phyloP scores from a whole-genome alignment of 495 filamentous ascomycete species.

The Wilcoxina mikolae region DNA sequence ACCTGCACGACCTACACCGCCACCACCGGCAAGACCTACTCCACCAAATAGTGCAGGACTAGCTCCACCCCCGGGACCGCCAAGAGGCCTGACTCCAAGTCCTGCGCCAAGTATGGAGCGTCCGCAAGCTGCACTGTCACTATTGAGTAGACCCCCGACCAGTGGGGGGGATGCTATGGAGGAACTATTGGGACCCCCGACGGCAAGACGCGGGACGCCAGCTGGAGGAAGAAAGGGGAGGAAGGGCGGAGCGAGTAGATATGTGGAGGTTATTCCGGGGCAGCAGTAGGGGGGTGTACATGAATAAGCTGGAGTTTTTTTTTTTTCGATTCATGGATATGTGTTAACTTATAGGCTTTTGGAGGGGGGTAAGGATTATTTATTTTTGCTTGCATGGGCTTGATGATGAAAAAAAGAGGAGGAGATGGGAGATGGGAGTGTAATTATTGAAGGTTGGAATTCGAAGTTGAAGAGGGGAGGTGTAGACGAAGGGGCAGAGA shows the following conservation, averaged over 20 bases:
- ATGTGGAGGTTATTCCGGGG: constrained; percentile 29
- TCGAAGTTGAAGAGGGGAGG: too few relatives aligned
- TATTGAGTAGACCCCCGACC: constrained; percentile 28
- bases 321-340: too few relatives aligned
- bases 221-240: constrained; percentile 21
- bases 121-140: too few relatives aligned
- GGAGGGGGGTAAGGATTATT: too few relatives aligned
- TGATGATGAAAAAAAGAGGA: too few relatives aligned
- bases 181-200: constrained; percentile 28
- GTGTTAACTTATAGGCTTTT: too few relatives aligned
- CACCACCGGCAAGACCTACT: constrained; percentile 19
- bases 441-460: too few relatives aligned
- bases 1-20: constrained; percentile 25
- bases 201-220: constrained; percentile 20
- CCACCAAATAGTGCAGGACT: constrained; percentile 9
- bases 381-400: too few relatives aligned
- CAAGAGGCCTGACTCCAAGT: constrained; percentile 7
- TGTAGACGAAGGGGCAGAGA: too few relatives aligned
- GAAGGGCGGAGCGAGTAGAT: constrained; percentile 22
- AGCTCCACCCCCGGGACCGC: constrained; percentile 15
- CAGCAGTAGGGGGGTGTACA: constrained; percentile 13
- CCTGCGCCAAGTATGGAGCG: neutral
- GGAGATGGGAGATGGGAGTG: too few relatives aligned
- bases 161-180: constrained; percentile 27
- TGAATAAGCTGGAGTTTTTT: too few relatives aligned